Base-by-base conservation (phyloP, 805 yeast genomes). In the Millerozyma acaciae region DNA sequence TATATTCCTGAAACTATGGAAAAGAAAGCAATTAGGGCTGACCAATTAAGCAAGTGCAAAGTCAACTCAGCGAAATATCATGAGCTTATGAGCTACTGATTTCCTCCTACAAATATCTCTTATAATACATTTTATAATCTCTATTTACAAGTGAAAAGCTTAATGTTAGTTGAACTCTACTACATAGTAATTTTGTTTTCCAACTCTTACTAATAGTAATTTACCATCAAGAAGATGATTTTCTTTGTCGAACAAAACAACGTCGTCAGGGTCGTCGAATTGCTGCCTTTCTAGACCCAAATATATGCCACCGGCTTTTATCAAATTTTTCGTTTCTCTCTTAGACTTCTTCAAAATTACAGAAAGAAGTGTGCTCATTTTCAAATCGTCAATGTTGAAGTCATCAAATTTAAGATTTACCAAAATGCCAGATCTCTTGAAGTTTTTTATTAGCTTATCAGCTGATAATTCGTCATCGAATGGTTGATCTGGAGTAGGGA, bases 251-350 rank as follows among this genome's bases (percentile, higher is more conserved):
- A 76, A 57, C 36, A 76, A 61, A 4, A 79, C 60, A 1, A 62
- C 58, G 28, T 72, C 76, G 13, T 75, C 77, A 1, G 65, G 62
- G 15, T 73, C 75, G 4, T 45, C 49, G 10, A 73, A 60, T 43
- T 80, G 77, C 6, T 61, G 57, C 37, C 84, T 62, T 17, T 75
- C 69, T 15, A 68, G 60, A 0, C 96, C 96, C 38, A 75, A 41
- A 49, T 84, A 84, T 2, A 90, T 73, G 3, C 89, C 84, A 2
- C 95, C 93, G 21, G 74, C 74, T 29, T 67, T 68, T 12, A 89
- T 64, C 47, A 79, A 65, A 34, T 84, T 70, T 41, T 70, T 72
- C 3, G 81, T 75, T 43, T 80, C 88, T 1, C 76, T 55, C 38
- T 70, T 75, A 0, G 79, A 69, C 24, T 72, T 74, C 0, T 59